Conservation (phyloP, 2,329 filamentous ascomycete species). For the Sporothrix dimorphospora region DNA sequence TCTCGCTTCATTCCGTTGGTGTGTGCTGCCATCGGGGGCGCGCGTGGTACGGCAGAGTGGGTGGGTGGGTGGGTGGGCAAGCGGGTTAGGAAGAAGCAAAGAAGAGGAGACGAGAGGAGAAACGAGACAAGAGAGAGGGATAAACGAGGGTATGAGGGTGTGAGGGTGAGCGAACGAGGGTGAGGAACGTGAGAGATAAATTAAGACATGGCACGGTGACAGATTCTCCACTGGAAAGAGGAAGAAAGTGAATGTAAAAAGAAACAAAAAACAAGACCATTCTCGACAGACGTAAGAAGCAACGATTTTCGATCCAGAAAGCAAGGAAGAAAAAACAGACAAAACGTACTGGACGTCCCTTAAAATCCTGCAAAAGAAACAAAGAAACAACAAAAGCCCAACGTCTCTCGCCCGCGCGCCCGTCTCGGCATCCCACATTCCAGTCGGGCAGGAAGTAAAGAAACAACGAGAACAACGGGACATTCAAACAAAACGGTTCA, state of each 20-base stretch:
- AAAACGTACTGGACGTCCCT: too few relatives aligned
- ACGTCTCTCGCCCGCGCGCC: neutral
- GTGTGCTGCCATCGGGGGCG: constrained; percentile 2
- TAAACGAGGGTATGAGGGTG: constrained; percentile 42
- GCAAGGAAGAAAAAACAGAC: neutral
- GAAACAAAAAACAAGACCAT: neutral
- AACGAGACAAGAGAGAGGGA: constrained; percentile 1
- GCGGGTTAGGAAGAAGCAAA: neutral
- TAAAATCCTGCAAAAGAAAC: neutral
- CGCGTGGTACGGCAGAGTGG: neutral
- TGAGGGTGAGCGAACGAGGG: too few relatives aligned
- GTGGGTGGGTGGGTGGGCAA: neutral
- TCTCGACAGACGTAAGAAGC: neutral
- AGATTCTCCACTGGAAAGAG: neutral
- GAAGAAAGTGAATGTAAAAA: neutral
- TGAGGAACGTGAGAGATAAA: constrained; percentile 11
- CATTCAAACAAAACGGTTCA: neutral
- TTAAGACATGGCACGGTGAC: neutral
- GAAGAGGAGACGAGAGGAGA: neutral
- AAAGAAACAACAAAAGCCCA: neutral
- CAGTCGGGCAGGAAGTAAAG: constrained; percentile 2
- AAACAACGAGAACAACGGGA: neutral
- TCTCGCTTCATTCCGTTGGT: constrained; percentile 21
- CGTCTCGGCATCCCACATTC: constrained; percentile 14
- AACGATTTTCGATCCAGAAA: neutral